Conservation (phyloP, 805 yeast species). For the Yamadazyma takamatsuzukensis region DNA sequence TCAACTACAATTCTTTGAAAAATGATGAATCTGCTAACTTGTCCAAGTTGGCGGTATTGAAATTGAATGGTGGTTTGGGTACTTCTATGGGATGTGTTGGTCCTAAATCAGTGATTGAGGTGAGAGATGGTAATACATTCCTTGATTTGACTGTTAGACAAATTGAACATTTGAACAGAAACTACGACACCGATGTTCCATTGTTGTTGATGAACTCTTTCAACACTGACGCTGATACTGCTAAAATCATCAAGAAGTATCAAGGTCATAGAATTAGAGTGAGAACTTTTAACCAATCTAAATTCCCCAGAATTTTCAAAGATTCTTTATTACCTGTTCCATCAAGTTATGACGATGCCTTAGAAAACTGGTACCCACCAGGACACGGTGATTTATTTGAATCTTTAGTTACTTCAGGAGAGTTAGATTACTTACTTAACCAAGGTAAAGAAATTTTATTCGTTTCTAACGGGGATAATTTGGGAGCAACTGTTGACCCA, state of each 20-base stretch:
- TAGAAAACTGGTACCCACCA: constrained; percentile 98
- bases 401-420: constrained; percentile 83
- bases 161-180: constrained; percentile 89
- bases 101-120: constrained; percentile 97
- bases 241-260: constrained; percentile 91
- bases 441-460: constrained; percentile 94
- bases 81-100: constrained; percentile 99
- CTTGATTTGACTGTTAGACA: constrained; percentile 94
- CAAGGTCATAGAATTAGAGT: constrained; percentile 94
- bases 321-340: constrained; percentile 98
- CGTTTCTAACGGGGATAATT: constrained; percentile 96
- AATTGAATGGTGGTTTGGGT: constrained; percentile 97
- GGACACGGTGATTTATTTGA: constrained; percentile 99
- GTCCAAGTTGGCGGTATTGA: constrained; percentile 87
- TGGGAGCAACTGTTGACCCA: constrained; percentile 97
- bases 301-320: constrained; percentile 91
- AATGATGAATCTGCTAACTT: constrained; percentile 46
- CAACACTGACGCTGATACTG: constrained; percentile 95
- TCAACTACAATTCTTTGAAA: constrained; percentile 58
- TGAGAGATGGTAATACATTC: constrained; percentile 96
- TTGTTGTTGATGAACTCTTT: constrained; percentile 96
- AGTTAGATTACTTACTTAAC: constrained; percentile 80
- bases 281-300: constrained; percentile 95
- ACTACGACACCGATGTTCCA: constrained; percentile 90
- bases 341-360: constrained; percentile 61